A percentile compares a stretch with the other conserved stretches of the same genome.
Evolutionary conservation across 2,329 filamentous ascomycete species (phyloP).

Genomic region (Penicillium frequentans): DNA sequence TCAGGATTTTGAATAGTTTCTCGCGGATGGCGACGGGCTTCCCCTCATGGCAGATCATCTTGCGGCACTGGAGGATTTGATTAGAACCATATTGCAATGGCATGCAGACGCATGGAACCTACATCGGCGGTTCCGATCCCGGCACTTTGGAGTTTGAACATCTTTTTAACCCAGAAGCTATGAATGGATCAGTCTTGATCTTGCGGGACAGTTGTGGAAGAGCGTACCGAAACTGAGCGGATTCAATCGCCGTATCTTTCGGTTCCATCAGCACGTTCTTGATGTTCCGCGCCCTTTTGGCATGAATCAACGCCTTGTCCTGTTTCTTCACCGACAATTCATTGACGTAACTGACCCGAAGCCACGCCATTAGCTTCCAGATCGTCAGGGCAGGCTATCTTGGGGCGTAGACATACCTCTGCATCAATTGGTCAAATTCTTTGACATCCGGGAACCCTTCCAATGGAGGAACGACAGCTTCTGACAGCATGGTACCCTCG

Average conservation of each 20-base stretch:
- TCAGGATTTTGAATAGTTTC: slow-evolving; percentile 53
- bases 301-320: slow-evolving; percentile 53
- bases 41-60: slow-evolving; percentile 51
- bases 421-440: slow-evolving; percentile 49
- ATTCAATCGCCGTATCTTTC: slow-evolving; percentile 52
- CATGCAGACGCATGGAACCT: slow-evolving; percentile 15
- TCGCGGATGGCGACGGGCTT: slow-evolving; percentile 55
- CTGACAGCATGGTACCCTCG: slow-evolving; percentile 44
- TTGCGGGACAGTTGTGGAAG: not conserved
- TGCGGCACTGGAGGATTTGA: slow-evolving; percentile 29
- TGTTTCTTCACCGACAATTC: slow-evolving; percentile 53
- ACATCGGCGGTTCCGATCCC: slow-evolving; percentile 42
- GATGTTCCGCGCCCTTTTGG: slow-evolving; percentile 49
- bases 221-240: slow-evolving; percentile 50
- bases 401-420: slow-evolving; percentile 33
- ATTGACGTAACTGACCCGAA: slow-evolving; percentile 45
- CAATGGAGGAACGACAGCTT: slow-evolving; percentile 43
- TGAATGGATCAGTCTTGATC: not conserved
- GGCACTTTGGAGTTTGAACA: slow-evolving; percentile 49
- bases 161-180: slow-evolving; percentile 56
- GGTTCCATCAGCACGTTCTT: slow-evolving; percentile 48
- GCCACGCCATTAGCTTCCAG: not conserved
- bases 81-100: not conserved
- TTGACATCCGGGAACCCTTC: slow-evolving; percentile 48
- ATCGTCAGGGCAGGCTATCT: too few species aligned